Base-by-base conservation (phyloP, 495 filamentous ascomycete genomes). In the Daldinia bambusicola region DNA sequence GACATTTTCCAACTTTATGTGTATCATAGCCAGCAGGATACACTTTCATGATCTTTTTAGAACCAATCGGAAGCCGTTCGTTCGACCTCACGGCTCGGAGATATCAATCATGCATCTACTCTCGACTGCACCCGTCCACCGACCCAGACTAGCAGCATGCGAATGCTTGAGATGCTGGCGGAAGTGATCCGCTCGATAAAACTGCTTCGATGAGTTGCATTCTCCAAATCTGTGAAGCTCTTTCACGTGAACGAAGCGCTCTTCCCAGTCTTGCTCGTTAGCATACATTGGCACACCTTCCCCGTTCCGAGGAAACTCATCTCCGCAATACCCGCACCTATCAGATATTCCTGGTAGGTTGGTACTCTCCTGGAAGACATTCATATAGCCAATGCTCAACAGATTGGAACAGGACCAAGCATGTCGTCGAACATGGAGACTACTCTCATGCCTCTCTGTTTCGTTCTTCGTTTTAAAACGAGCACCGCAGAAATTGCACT, bases 391-490 rank as follows among this genome's bases (percentile, higher is more conserved):
- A 36, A 84, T 2, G 66, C 59, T 18, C 67, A 57, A 34, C 56
- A 80, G 20, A 93, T 84, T 2, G 10, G 89, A 89, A 76, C 93
- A 97, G 0, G 92, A 93, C 93, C 93, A 97, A 8, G 89, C 94
- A 75, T 95, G 89, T 20, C 86, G 88, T 38, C 93, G 89, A n/a
- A 95, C 83, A 75, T 97, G 93, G 22, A 97, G 87, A 0, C 92
- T 94, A 65, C 95, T 97, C 75, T 93, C 89, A 77, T 97, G 93
- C 12, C 93, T 87, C 74, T 95, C 93, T 18, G 92, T 92, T 81
- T 97, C 93, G 68, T 94, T 95, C 70, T 94, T 95, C 77, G 92
- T 92, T 75, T 97, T 95, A 84, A 97, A 97, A 16, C 92, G 86
- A 75, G 93, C 93, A 43, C 87, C 87, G 79, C 93, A 97, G 74